Base-by-base conservation (phyloP, 129 eudicot species). In the Chrysanthemum makinoi region DNA sequence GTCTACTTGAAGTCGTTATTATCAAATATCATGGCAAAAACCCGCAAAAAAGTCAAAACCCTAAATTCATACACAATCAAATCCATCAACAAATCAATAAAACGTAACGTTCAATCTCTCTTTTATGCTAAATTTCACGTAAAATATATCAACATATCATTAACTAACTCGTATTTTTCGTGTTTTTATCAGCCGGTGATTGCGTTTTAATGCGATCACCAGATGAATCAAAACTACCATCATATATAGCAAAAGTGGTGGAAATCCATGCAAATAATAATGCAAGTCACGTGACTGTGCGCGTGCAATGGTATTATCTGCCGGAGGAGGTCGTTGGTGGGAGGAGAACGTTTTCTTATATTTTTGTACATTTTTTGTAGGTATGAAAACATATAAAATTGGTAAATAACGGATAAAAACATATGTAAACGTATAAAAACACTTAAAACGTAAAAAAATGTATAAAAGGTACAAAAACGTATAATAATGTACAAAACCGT, bases 261-360 rank as follows among this genome's bases (percentile, higher is more conserved):
- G 73, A 46, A 70, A 85, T 90, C 54, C 86, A 77, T 70, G 76
- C 80, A 26, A 91, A 83, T 54, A 20, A n/a, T n/a, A 74, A 79
- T 55, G 61, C 86, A 3, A 91, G 88, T 1, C 66, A 82, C 80
- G 97, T 81, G 59, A 81, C 66, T 75, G 85, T 91, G 50, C 84
- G 82, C 69, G 86, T 85, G 0, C 80, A 83, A 70, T 91, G 97
- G 97, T 91, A 87, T 75, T 91, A 91, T 65, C 84, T 95, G 58
- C 95, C 95, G 55, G 97, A 90, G 70, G 97, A 90, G 39, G 78
- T 89, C 8, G 26, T 77, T 35, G 91, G 86, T 10, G 97, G 95
- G 5, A n/a, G n/a, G n/a, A n/a, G n/a, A n/a, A n/a, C n/a, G n/a
- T n/a, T n/a, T n/a, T n/a, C n/a, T n/a, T n/a, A n/a, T n/a, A n/a